These are phyloP conservation scores for Kazachstania bromeliacearum DNA, from an alignment of 805 yeast genomes.

Conservation along the genomic window DNA sequence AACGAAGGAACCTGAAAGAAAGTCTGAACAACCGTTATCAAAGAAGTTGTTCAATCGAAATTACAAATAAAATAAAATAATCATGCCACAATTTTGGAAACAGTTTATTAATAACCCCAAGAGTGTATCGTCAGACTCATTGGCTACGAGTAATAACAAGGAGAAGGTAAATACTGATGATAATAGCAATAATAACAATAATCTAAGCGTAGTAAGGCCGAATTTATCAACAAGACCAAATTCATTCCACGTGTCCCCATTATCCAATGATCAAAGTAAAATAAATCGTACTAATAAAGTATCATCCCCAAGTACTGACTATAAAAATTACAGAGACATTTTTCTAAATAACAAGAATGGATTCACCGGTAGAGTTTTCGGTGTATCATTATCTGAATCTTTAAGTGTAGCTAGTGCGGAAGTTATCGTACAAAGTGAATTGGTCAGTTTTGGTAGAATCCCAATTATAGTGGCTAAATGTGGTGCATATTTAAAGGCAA, in stretches of 20 bases:
- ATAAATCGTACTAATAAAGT: constrained; percentile 1
- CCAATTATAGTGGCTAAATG: constrained; percentile 95
- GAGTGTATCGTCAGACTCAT: constrained; percentile 26
- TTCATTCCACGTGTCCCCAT: constrained; percentile 7
- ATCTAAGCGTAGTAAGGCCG: constrained; percentile 7
- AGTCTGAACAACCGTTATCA: no score
- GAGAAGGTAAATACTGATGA: neutral
- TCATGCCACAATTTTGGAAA: constrained; percentile 25
- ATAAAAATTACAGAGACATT: constrained; percentile 31
- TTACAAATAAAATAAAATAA: constrained; percentile 6
- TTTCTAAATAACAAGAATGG: constrained; percentile 31
- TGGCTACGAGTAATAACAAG: constrained; percentile 4
- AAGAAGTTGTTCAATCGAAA: no score
- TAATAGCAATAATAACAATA: neutral
- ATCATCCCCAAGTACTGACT: constrained; percentile 9
- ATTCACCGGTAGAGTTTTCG: constrained; percentile 52
- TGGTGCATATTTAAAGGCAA: constrained; percentile 72
- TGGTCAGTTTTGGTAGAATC: constrained; percentile 73
- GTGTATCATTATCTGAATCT: constrained; percentile 65
- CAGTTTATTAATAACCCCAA: constrained; percentile 26
- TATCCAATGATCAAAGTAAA: neutral
- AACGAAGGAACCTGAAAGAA: no score
- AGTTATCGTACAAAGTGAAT: constrained; percentile 51
- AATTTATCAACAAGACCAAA: constrained; percentile 8
- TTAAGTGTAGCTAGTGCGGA: constrained; percentile 57